Conservation (phyloP, 257 asterid genomes). For the Fraxinus americana region DNA sequence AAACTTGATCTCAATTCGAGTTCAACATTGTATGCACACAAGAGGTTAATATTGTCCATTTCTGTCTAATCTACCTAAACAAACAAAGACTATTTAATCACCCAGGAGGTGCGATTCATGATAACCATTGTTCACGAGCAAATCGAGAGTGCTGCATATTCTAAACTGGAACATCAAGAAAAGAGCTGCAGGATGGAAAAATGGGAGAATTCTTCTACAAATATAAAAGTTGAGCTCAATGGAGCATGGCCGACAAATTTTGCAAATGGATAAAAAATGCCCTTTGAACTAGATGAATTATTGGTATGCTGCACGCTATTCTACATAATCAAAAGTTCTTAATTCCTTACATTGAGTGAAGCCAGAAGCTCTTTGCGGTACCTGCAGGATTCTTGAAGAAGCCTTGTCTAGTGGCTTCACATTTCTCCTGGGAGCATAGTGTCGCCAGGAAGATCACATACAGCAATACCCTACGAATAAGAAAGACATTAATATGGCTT, state of each 20-base stretch:
- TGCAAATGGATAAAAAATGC: not conserved
- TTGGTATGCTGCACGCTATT: not conserved
- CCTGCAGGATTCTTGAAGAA: not conserved
- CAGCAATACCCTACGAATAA: slow-evolving; percentile 68
- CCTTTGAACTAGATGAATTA: not conserved
- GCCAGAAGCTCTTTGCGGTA: not conserved
- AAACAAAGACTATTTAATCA: no score
- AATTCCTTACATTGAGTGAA: not conserved
- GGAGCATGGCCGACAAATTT: not conserved
- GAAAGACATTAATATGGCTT: not conserved
- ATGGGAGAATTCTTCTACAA: not conserved
- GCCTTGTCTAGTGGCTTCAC: slow-evolving; percentile 29
- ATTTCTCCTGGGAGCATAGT: slow-evolving; percentile 99
- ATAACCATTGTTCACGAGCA: no score
- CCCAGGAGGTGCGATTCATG: no score
- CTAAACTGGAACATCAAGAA: not conserved
- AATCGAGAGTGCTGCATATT: not conserved
- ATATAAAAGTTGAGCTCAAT: not conserved
- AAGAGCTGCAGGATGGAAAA: not conserved
- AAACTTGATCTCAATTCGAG: not conserved
- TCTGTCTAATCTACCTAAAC: no score
- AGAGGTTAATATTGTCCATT: no score
- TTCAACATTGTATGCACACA: not conserved
- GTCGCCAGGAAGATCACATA: slow-evolving; percentile 93
- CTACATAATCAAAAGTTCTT: not conserved